These are phyloP conservation scores for Colletotrichum aenigma DNA, from an alignment of 2,329 filamentous ascomycete genomes.

Conservation along the genomic window DNA sequence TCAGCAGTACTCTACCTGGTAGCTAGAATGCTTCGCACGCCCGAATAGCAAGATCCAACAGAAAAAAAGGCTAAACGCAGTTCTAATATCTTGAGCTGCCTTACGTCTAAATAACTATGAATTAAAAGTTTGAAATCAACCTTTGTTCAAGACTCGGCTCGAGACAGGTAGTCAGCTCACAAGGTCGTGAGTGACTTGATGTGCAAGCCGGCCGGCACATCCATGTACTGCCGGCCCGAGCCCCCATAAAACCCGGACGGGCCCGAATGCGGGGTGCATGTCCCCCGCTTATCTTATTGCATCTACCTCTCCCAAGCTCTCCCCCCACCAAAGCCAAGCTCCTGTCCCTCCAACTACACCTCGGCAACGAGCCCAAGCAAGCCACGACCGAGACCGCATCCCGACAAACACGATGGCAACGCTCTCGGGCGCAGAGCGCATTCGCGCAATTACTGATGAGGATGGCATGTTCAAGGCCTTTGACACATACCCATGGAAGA, in stretches of 20 bases:
- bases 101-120: too few relatives aligned
- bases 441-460: constrained; percentile 42
- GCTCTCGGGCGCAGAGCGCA: constrained; percentile 37
- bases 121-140: too few relatives aligned
- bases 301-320: background rate
- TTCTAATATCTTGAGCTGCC: too few relatives aligned
- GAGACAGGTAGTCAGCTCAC: background rate
- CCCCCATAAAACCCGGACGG: background rate
- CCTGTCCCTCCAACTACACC: background rate
- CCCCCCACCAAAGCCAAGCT: background rate
- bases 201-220: background rate
- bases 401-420: background rate
- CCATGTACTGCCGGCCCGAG: background rate
- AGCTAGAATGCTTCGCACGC: too few relatives aligned
- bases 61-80: too few relatives aligned
- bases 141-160: background rate
- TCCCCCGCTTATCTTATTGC: background rate
- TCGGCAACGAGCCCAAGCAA: background rate
- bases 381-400: background rate
- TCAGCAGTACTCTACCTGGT: too few relatives aligned
- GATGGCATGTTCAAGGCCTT: constrained; percentile 62
- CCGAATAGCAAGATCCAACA: too few relatives aligned
- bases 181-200: background rate
- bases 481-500: constrained; percentile 70
- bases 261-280: background rate